These are phyloP conservation scores for Pleurotus ostreatus DNA, from an alignment of 768 basidiomycete genomes.

Conservation along the genomic window DNA sequence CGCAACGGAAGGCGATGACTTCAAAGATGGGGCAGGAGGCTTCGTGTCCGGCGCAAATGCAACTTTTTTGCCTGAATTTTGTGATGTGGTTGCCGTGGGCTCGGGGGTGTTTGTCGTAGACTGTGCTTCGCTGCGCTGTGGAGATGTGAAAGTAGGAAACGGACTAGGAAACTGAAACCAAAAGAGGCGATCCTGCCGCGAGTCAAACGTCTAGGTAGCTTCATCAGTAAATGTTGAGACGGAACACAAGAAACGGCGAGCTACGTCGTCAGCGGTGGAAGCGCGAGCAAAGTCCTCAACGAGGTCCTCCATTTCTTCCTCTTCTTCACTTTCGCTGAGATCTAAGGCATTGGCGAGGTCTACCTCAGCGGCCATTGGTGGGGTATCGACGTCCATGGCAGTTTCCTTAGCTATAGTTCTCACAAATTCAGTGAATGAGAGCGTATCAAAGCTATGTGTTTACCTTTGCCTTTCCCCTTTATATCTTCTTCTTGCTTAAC, in stretches of 20 bases:
- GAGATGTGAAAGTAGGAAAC: constrained; percentile 65
- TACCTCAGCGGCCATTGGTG: constrained; percentile 25
- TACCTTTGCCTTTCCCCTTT: constrained; percentile 27
- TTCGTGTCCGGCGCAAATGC: constrained; percentile 65
- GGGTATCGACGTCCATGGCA: constrained; percentile 3
- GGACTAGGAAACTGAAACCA: constrained; percentile 89
- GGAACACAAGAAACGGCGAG: no score
- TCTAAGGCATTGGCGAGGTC: constrained; percentile 60
- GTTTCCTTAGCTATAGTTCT: constrained; percentile 2
- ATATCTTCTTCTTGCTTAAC: constrained; percentile 43
- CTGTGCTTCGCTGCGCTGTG: constrained; percentile 21
- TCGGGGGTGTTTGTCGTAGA: constrained; percentile 21
- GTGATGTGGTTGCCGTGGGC: constrained; percentile 21
- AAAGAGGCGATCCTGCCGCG: constrained; percentile 67
- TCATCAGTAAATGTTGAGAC: no score
- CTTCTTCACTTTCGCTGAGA: constrained; percentile 73
- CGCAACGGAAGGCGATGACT: constrained; percentile 19
- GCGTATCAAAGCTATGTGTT: not conserved
- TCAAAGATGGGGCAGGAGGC: constrained; percentile 25
- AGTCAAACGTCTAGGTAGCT: constrained; percentile 37
- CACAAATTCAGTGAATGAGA: not conserved
- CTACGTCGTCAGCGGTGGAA: constrained; percentile 35
- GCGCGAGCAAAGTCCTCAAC: constrained; percentile 61
- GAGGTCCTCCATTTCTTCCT: constrained; percentile 75
- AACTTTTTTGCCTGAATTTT: constrained; percentile 44